Percentiles rank a stretch among this genome's conserved stretches.
These are phyloP conservation scores for Auricularia cornea DNA, from an alignment of 768 basidiomycete species.

Conservation along the genomic window DNA sequence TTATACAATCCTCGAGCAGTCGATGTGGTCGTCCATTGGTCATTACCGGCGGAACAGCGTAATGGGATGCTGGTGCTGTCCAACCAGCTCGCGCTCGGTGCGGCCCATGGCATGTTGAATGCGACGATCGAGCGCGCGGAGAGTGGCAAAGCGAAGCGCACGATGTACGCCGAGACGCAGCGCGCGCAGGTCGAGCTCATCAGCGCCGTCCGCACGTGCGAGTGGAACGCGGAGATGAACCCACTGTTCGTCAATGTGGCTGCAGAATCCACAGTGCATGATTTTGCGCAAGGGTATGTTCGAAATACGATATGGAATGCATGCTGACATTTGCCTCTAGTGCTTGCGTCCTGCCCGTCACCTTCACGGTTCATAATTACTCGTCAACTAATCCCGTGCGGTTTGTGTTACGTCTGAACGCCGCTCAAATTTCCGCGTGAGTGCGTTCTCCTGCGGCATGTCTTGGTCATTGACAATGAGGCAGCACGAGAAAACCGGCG, in stretches of 20 bases:
- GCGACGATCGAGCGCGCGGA: slow-evolving; percentile 53
- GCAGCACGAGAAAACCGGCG: slow-evolving; percentile 24
- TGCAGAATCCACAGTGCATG: slow-evolving; percentile 32
- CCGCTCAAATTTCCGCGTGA: neutral
- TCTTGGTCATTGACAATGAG: no score
- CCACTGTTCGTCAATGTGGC: slow-evolving; percentile 47
- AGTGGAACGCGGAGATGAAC: slow-evolving; percentile 76
- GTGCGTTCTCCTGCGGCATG: no score
- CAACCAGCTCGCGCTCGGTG: slow-evolving; percentile 38
- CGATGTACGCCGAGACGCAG: slow-evolving; percentile 87
- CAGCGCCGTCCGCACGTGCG: slow-evolving; percentile 54
- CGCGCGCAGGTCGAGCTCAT: slow-evolving; percentile 62
- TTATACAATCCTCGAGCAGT: slow-evolving; percentile 65
- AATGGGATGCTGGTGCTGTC: slow-evolving; percentile 35
- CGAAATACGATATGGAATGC: neutral
- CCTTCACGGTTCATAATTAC: slow-evolving; percentile 59
- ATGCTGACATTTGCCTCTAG: slow-evolving; percentile 26
- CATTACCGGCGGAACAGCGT: slow-evolving; percentile 49
- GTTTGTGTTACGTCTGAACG: slow-evolving; percentile 44
- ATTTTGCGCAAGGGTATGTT: slow-evolving; percentile 65
- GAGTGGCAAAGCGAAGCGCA: slow-evolving; percentile 59
- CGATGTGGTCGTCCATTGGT: slow-evolving; percentile 73
- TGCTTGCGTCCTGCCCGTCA: slow-evolving; percentile 43
- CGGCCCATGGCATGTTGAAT: slow-evolving; percentile 56
- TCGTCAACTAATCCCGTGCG: slow-evolving; percentile 56